A percentile compares a stretch with the other conserved stretches of the same genome.
phyloP scores from a whole-genome alignment of 495 filamentous ascomycete species.

The Hyaloscypha variabilis region DNA sequence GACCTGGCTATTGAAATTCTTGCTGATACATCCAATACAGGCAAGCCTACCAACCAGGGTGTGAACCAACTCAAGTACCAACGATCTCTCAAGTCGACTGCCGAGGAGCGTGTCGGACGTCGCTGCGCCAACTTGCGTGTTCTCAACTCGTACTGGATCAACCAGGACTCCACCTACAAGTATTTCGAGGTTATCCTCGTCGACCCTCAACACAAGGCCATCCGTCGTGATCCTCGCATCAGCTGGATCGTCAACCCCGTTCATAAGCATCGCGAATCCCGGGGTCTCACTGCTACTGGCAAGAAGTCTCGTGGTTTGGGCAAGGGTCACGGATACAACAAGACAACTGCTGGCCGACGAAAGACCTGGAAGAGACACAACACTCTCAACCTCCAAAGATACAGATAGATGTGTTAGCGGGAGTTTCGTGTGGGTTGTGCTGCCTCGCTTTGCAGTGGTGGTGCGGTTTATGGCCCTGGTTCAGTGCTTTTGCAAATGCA shows the following conservation, averaged over 20 bases:
- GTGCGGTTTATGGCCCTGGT: slow-evolving; percentile 23
- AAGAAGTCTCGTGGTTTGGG: slow-evolving; percentile 99
- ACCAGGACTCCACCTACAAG: slow-evolving; percentile 99
- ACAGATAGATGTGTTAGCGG: slow-evolving; percentile 53
- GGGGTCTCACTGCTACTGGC: slow-evolving; percentile 95
- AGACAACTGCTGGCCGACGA: slow-evolving; percentile 90
- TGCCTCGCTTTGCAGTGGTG: slow-evolving; percentile 18
- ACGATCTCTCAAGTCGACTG: slow-evolving; percentile 93
- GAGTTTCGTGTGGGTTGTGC: slow-evolving; percentile 26
- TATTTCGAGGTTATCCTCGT: slow-evolving; percentile 99
- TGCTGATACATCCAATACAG: slow-evolving; percentile 44
- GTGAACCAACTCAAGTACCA: slow-evolving; percentile 99
- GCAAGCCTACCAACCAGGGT: slow-evolving; percentile 99
- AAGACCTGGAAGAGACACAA: slow-evolving; percentile 99
- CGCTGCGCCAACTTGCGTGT: slow-evolving; percentile 98
- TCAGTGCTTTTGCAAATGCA: slow-evolving; percentile 19
- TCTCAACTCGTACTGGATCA: slow-evolving; percentile 99
- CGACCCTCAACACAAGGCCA: slow-evolving; percentile 99
- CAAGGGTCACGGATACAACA: slow-evolving; percentile 98
- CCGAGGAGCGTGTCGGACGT: slow-evolving; percentile 99
- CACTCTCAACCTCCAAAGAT: slow-evolving; percentile 93
- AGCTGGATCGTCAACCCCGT: slow-evolving; percentile 99
- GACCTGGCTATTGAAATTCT: not conserved
- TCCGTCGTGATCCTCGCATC: slow-evolving; percentile 97
- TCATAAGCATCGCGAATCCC: slow-evolving; percentile 99